Base-by-base conservation (phyloP, 1,139 yeast species). In the Nakaseomyces sp. region DNA sequence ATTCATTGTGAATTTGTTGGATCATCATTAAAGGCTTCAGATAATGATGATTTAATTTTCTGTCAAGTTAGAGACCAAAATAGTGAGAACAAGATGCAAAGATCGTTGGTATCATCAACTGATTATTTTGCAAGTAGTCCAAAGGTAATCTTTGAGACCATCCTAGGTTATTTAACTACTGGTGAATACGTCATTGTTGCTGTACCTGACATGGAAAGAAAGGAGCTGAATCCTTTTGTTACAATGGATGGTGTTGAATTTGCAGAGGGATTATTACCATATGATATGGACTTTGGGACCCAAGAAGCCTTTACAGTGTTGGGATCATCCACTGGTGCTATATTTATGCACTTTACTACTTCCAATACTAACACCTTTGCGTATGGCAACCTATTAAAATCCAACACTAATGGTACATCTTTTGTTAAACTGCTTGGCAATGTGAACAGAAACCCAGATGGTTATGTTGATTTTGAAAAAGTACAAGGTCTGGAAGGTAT, bases 401-500 rank as follows among this genome's bases (percentile, higher is more conserved):
- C 96, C 0, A 89, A 91, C 60, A 84, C 86, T n/a, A 87, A 89
- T 56, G 99, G 99, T 49, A 88, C 97, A 0, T 77, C 85, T n/a
- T 89, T 85, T 60, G 91, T 85, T 2, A 68, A 79, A 25, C 69
- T 91, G 1, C 71, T 84, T 51, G 76, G 74, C n/a, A 63, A 74
- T 47, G 96, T 88, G 7, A 91, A 89, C 61, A 72, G 98, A 56
- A 76, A 87, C 51, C 53, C 53, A 5, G 54, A 54, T 5, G 98
- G 97, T 0, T 88, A 64, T 64, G 96, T 86, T 44, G 99, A 91
- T 63, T 91, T 79, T 64, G 98, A 91, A 58, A 77, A 83, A 50
- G 72, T 88, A 55, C 81, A 80, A 53, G 87, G 88, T 0, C 65
- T 89, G n/a, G 97, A 91, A 61, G 98, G 99, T 33, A 80, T 88